Percentiles rank a stretch among this genome's conserved stretches.
These are phyloP conservation scores for Xylaria sp. DNA, from an alignment of 2,329 filamentous ascomycete genomes.

Conservation along the genomic window DNA sequence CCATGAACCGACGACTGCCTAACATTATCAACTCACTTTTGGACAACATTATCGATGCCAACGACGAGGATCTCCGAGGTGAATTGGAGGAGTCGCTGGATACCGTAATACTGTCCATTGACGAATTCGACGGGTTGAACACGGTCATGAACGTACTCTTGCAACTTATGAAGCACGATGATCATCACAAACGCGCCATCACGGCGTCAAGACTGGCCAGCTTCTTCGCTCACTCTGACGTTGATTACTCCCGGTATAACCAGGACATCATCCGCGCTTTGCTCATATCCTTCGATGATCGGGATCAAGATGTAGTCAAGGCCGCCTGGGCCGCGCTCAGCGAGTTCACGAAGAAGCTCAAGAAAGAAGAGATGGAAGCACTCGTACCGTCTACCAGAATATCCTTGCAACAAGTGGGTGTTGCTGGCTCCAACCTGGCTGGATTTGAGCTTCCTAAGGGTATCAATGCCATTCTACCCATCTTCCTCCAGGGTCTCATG, in stretches of 20 bases:
- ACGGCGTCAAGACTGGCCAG: constrained; percentile 75
- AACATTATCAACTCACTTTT: constrained; percentile 89
- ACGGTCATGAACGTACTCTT: constrained; percentile 93
- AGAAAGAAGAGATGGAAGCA: constrained; percentile 97
- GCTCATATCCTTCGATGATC: constrained; percentile 86
- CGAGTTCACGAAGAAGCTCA: constrained; percentile 80
- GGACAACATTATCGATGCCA: constrained; percentile 78
- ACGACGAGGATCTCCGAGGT: constrained; percentile 64
- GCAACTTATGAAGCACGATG: constrained; percentile 82
- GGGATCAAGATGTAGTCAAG: constrained; percentile 78
- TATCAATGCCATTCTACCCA: constrained; percentile 91
- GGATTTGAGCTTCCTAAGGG: constrained; percentile 94
- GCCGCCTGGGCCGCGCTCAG: constrained; percentile 81
- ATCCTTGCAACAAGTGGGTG: constrained; percentile 80
- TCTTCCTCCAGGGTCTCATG: constrained; percentile 96
- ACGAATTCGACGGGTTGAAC: constrained; percentile 93
- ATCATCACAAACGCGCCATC: constrained; percentile 74
- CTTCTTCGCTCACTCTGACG: constrained; percentile 74
- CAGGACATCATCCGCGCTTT: constrained; percentile 89
- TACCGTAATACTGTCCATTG: constrained; percentile 83
- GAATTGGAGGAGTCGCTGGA: constrained; percentile 82
- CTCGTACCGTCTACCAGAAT: constrained; percentile 82
- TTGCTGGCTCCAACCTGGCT: constrained; percentile 74
- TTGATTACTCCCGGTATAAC: constrained; percentile 94
- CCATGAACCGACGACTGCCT: constrained; percentile 86